phyloP scores from a whole-genome alignment of 2,329 filamentous ascomycete genomes.

The Alternaria novae-zelandiae region DNA sequence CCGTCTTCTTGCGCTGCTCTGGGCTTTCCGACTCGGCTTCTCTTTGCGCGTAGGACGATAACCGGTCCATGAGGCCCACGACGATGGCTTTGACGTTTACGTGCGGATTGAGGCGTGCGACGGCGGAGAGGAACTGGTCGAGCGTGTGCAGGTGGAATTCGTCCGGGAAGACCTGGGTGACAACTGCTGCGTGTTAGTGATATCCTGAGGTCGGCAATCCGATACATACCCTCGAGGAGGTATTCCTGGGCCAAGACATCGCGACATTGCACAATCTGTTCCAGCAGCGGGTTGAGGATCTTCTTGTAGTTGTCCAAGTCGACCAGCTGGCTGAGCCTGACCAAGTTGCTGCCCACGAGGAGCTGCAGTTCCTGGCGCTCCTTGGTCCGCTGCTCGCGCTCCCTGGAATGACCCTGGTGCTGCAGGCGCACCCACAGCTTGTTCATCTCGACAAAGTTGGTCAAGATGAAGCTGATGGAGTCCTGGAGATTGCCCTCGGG shows the following conservation, averaged over 20 bases:
- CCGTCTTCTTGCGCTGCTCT: conserved; percentile 75
- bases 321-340: conserved; percentile 91
- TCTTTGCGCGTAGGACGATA: conserved; percentile 92
- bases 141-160: conserved; percentile 97
- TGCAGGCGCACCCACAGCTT: conserved; percentile 98
- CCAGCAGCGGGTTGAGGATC: conserved; percentile 85
- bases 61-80: conserved; percentile 94
- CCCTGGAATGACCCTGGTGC: conserved; percentile 94
- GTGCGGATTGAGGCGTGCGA: conserved; percentile 90
- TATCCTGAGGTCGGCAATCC: background rate
- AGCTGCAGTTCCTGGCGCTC: conserved; percentile 95
- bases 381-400: conserved; percentile 90
- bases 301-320: conserved; percentile 94
- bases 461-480: conserved; percentile 96
- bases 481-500: conserved; percentile 96
- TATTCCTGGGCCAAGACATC: conserved; percentile 98
- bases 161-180: conserved; percentile 98
- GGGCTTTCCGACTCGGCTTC: conserved; percentile 75
- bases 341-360: conserved; percentile 94
- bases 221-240: conserved; percentile 73
- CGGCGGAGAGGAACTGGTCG: conserved; percentile 91
- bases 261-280: conserved; percentile 97
- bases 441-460: conserved; percentile 99
- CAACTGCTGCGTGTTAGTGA: conserved; percentile 64
- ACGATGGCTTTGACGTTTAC: conserved; percentile 98